These are phyloP conservation scores for Cocos nucifera DNA, from an alignment of 176 grass and related monocot species.

Conservation along the genomic window DNA sequence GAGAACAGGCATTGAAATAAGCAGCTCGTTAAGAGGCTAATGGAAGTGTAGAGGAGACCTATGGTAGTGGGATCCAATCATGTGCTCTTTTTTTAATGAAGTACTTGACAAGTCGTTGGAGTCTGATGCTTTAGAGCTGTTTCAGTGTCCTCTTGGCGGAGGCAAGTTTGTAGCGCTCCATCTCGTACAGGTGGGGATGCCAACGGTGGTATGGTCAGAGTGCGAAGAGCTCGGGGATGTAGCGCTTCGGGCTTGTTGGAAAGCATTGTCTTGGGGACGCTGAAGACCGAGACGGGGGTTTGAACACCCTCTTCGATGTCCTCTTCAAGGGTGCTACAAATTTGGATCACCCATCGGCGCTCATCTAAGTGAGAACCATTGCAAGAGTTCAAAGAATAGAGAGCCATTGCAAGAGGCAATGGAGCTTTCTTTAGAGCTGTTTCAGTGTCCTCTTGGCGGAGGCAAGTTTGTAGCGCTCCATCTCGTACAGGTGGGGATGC, in stretches of 20 bases:
- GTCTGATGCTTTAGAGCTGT: background rate
- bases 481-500: background rate
- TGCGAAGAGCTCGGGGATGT: background rate
- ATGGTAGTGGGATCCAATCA: conserved; percentile 2
- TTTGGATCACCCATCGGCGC: too few relatives aligned
- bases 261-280: conserved; percentile 5
- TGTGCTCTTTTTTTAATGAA: background rate
- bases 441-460: background rate
- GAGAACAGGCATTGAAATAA: too few relatives aligned
- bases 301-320: background rate
- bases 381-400: too few relatives aligned
- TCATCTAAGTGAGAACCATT: too few relatives aligned
- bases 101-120: background rate
- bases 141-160: background rate
- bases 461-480: conserved; percentile 24
- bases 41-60: background rate
- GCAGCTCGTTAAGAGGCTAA: too few relatives aligned
- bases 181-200: background rate
- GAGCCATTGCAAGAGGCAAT: too few relatives aligned
- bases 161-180: conserved; percentile 24
- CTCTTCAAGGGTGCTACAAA: too few relatives aligned
- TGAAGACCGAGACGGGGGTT: background rate
- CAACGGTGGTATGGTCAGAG: conserved; percentile 20
- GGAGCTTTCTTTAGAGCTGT: too few relatives aligned
- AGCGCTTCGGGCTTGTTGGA: background rate